Evolutionary conservation across 2,329 filamentous ascomycete species (phyloP), one percentile per base, ranked within the genome.

Genomic region (Pseudogymnoascus sp.): DNA sequence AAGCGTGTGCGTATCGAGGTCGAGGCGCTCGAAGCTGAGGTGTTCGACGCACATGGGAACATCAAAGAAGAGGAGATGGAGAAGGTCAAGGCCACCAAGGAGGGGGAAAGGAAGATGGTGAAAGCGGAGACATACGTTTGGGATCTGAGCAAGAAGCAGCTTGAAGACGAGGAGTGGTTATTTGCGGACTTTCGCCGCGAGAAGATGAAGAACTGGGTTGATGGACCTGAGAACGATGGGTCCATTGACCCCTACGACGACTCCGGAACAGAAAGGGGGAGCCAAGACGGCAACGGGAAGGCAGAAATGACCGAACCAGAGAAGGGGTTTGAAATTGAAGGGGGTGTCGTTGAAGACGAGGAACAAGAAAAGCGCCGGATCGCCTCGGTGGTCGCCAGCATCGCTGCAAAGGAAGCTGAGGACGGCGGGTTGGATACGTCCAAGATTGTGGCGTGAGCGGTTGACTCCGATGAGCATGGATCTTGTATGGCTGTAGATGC

Each of bases 151-250:
- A 72, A 75, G 14, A 66, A 73, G 0, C 37, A 69, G 0, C 75
- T 97, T 15, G 90, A 96, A 72, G 77, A 82, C 33, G 74, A 77
- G 20, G 91, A 96, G 72, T 97, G 93, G 93, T 90, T 96, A 72
- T 94, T 91, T 75, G 85, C 87, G 57, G 84, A 89, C 64, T 97
- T 97, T 71, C 84, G 87, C 64, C 78, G 80, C 68, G 86, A 94
- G 64, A 96, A 91, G 77, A 77, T 88, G 80, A 69, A 73, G 57
- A 75, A 76, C 80, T 62, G 80, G 77, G 63, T 66, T 22, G 65
- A 62, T 58, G 33, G 59, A n/a, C 67, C 64, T 47, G 60, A 65
- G 11, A 68, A 70, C 57, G 69, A 66, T 60, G 58, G 36, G 57
- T 14, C 12, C 9, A 6, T 39, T 22, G 57, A 58, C 20, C 33